Conservation (phyloP, 495 filamentous ascomycete genomes). For the Penicillium cinerascens region DNA sequence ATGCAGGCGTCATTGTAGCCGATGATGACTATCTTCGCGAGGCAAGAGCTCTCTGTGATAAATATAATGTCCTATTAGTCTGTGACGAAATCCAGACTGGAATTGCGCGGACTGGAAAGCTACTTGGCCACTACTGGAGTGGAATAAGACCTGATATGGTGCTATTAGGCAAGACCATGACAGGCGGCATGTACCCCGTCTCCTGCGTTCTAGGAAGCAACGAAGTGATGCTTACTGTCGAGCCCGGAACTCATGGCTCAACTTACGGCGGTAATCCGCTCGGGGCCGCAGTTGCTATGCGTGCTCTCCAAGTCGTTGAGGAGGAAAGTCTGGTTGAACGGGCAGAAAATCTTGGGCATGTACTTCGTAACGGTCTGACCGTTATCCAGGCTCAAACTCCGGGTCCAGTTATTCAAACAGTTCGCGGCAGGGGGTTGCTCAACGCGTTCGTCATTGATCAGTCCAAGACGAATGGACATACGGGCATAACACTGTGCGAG, state of each 20-base stretch:
- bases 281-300: slow-evolving; percentile 91
- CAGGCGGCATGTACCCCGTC: slow-evolving; percentile 97
- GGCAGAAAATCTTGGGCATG: slow-evolving; percentile 73
- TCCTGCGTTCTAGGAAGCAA: slow-evolving; percentile 85
- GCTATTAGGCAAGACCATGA: slow-evolving; percentile 93
- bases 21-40: slow-evolving; percentile 82
- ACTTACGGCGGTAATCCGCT: slow-evolving; percentile 98
- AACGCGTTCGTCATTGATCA: slow-evolving; percentile 98
- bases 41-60: slow-evolving; percentile 79
- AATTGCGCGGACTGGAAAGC: slow-evolving; percentile 88
- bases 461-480: slow-evolving; percentile 73
- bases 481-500: slow-evolving; percentile 94
- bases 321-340: slow-evolving; percentile 85
- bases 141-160: slow-evolving; percentile 94
- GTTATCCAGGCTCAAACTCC: slow-evolving; percentile 45
- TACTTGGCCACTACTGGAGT: slow-evolving; percentile 92
- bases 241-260: slow-evolving; percentile 93
- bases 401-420: slow-evolving; percentile 72
- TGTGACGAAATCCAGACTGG: slow-evolving; percentile 99
- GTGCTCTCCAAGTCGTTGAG: slow-evolving; percentile 88
- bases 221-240: slow-evolving; percentile 93
- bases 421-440: slow-evolving; percentile 90
- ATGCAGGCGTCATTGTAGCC: slow-evolving; percentile 97
- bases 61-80: slow-evolving; percentile 91
- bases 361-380: slow-evolving; percentile 76